Evolutionary conservation across 495 filamentous ascomycete genomes (phyloP).

Genomic region (Penicillium antarcticum): DNA sequence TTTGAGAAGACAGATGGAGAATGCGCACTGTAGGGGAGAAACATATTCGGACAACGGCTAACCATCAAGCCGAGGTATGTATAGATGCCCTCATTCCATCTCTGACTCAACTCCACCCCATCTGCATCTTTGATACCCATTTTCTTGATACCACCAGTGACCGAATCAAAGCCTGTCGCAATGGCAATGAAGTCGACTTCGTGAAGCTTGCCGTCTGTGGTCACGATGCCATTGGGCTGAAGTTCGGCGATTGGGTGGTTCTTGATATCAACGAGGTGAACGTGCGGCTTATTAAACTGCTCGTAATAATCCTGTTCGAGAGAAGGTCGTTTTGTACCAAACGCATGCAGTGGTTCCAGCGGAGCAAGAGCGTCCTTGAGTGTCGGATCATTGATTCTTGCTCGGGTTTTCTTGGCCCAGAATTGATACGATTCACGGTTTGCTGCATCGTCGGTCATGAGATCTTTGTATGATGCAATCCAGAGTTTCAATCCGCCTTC

Average conservation of each 20-base stretch:
- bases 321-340: slow-evolving; percentile 54
- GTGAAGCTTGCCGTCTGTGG: slow-evolving; percentile 33
- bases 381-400: slow-evolving; percentile 46
- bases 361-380: slow-evolving; percentile 54
- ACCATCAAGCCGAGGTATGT: slow-evolving; percentile 49
- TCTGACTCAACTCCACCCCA: slow-evolving; percentile 36
- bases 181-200: slow-evolving; percentile 52
- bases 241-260: slow-evolving; percentile 49
- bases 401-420: slow-evolving; percentile 51
- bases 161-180: slow-evolving; percentile 54
- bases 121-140: slow-evolving; percentile 42
- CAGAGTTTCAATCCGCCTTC: slow-evolving; percentile 52
- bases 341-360: slow-evolving; percentile 45
- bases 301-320: slow-evolving; percentile 58
- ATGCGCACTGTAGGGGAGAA: slow-evolving; percentile 46
- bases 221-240: slow-evolving; percentile 37
- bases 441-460: slow-evolving; percentile 41
- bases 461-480: slow-evolving; percentile 50
- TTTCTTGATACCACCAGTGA: slow-evolving; percentile 45
- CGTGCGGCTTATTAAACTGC: slow-evolving; percentile 51
- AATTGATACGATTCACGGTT: slow-evolving; percentile 53
- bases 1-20: slow-evolving; percentile 50
- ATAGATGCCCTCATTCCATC: slow-evolving; percentile 43
- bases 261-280: slow-evolving; percentile 51
- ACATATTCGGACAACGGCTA: slow-evolving; percentile 52